Percentiles rank a stretch among this genome's conserved stretches.
These are phyloP conservation scores for Kondoa malvinella DNA, from an alignment of 768 basidiomycete species.

Conservation along the genomic window DNA sequence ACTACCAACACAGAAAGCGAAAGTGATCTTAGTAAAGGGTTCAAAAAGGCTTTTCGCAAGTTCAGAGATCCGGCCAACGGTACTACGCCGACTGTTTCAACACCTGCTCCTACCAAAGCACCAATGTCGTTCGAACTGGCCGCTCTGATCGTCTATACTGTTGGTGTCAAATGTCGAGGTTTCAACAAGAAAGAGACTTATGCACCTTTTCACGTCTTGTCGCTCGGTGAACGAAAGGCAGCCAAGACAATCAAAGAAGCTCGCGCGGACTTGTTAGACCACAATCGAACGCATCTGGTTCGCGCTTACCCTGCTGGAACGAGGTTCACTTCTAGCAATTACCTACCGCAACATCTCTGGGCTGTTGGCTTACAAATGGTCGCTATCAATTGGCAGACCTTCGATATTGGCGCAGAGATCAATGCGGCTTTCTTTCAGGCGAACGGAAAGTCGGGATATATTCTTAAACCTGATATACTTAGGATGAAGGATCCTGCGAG, in stretches of 20 bases:
- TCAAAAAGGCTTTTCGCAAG: neutral
- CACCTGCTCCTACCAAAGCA: slow-evolving; percentile 11
- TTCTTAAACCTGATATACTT: slow-evolving; percentile 69
- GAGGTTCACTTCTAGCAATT: slow-evolving; percentile 68
- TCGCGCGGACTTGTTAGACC: slow-evolving; percentile 48
- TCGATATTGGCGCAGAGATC: slow-evolving; percentile 74
- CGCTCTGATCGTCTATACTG: slow-evolving; percentile 71
- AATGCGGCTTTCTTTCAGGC: slow-evolving; percentile 90
- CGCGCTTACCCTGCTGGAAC: slow-evolving; percentile 73
- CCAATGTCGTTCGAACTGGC: slow-evolving; percentile 57
- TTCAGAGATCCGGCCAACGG: neutral
- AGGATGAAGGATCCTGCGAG: slow-evolving; percentile 34
- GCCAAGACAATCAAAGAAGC: slow-evolving; percentile 50
- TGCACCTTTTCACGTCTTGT: slow-evolving; percentile 75
- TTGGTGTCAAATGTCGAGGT: slow-evolving; percentile 79
- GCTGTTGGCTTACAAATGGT: slow-evolving; percentile 72
- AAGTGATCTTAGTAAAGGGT: neutral
- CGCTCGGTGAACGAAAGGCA: slow-evolving; percentile 66
- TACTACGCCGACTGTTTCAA: neutral
- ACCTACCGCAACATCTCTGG: slow-evolving; percentile 78
- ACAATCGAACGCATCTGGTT: slow-evolving; percentile 65
- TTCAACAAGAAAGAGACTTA: slow-evolving; percentile 74
- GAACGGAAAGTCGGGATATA: slow-evolving; percentile 73
- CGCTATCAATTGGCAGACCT: slow-evolving; percentile 94
- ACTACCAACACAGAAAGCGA: neutral